Evolutionary conservation across 768 basidiomycete genomes (phyloP).

Genomic region (Paxillus involutus): DNA sequence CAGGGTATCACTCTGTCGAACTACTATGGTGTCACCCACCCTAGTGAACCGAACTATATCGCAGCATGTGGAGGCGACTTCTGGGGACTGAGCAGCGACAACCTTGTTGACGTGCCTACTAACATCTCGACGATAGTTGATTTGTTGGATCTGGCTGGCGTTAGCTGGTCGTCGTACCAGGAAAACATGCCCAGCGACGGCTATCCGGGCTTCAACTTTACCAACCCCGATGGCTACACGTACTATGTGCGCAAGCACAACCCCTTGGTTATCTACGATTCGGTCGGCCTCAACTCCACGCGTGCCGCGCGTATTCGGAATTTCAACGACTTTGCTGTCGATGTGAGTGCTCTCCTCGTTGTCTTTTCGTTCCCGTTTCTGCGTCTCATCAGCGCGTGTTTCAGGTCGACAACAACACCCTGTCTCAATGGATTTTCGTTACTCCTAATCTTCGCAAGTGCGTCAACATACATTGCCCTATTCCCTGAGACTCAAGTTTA

Average conservation of each 20-base stretch:
- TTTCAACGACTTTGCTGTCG: constrained; percentile 62
- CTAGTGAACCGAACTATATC: constrained; percentile 61
- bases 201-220: constrained; percentile 40
- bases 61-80: constrained; percentile 53
- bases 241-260: constrained; percentile 62
- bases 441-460: constrained; percentile 54
- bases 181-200: constrained; percentile 57
- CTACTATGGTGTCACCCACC: constrained; percentile 53
- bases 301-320: constrained; percentile 51
- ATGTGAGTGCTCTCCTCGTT: constrained; percentile 31
- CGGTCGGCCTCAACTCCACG: constrained; percentile 39
- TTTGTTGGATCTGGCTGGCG: constrained; percentile 52
- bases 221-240: constrained; percentile 35
- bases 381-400: neutral
- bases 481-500: neutral
- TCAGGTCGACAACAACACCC: constrained; percentile 35
- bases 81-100: constrained; percentile 48
- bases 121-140: constrained; percentile 62
- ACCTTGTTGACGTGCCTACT: constrained; percentile 27
- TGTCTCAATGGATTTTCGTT: constrained; percentile 63
- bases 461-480: neutral
- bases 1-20: constrained; percentile 49
- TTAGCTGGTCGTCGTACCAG: constrained; percentile 64
- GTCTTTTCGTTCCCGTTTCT: neutral
- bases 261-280: constrained; percentile 52